These are phyloP conservation scores for Besnoitia besnoiti DNA, from an alignment of 169 alveolate species.

Conservation along the genomic window DNA sequence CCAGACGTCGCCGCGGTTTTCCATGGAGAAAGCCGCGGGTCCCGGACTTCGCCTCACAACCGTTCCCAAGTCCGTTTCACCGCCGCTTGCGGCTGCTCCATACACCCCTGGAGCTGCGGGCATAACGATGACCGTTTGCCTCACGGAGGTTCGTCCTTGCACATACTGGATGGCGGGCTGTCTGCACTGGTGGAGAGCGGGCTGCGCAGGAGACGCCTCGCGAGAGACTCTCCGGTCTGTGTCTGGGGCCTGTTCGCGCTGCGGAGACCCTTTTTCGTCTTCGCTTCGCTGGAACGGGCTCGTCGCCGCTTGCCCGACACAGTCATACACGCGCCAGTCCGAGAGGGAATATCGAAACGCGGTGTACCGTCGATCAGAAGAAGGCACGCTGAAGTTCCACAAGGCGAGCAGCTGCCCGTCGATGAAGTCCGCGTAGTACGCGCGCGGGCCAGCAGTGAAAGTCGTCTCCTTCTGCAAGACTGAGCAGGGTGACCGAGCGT, in stretches of 20 bases:
- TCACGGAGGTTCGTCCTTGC: no score
- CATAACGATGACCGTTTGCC: no score
- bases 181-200: no score
- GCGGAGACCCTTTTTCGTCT: no score
- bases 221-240: no score
- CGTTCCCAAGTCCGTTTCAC: no score
- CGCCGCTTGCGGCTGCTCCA: no score
- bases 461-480: background rate
- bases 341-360: slow-evolving; percentile 16
- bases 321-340: background rate
- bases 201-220: no score
- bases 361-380: background rate
- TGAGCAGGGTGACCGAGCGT: no score
- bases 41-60: background rate
- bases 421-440: slow-evolving; percentile 12
- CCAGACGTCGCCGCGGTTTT: slow-evolving; percentile 11
- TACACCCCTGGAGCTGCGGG: no score
- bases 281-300: background rate
- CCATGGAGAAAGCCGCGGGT: slow-evolving; percentile 6
- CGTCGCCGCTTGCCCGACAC: background rate
- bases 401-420: slow-evolving; percentile 24
- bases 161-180: no score
- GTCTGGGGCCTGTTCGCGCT: no score
- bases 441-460: background rate
- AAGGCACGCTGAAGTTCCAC: slow-evolving; percentile 18